Conservation (phyloP, 163 green algal species). For the Scenedesmus sp. region DNA sequence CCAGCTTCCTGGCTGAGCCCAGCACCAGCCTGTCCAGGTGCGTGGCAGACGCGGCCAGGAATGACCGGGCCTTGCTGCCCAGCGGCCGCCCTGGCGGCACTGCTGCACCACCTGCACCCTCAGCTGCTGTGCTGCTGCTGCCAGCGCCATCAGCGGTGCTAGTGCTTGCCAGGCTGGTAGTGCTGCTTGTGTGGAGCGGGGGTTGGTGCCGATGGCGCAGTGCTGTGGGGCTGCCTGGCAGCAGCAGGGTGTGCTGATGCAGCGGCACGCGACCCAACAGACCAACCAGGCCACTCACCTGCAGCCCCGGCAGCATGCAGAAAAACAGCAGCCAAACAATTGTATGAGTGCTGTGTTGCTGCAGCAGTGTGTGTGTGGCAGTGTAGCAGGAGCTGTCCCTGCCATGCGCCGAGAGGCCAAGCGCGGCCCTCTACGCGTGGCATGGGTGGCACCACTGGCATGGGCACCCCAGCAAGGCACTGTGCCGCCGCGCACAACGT, state of each 20-base stretch:
- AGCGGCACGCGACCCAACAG: conserved; percentile 42
- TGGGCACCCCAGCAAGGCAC: too few relatives aligned
- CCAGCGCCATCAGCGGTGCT: background rate
- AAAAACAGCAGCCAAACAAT: background rate
- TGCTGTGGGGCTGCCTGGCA: too few relatives aligned
- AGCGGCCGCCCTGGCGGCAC: background rate
- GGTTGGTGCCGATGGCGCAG: background rate
- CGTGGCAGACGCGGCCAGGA: conserved; percentile 28
- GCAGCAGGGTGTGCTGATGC: background rate
- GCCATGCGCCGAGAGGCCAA: too few relatives aligned
- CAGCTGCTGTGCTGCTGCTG: conserved; percentile 31
- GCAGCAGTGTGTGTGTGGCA: too few relatives aligned
- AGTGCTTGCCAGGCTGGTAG: conserved; percentile 4
- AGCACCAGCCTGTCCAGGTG: conserved; percentile 48
- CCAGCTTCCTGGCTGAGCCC: conserved; percentile 9
- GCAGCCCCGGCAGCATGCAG: conserved; percentile 10
- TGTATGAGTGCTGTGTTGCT: background rate
- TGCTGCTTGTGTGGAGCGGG: conserved; percentile 28
- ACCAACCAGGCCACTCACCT: conserved; percentile 50
- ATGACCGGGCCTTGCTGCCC: background rate
- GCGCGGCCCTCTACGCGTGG: too few relatives aligned
- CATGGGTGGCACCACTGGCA: too few relatives aligned
- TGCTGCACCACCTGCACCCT: background rate
- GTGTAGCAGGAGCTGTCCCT: too few relatives aligned
- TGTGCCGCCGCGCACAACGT: too few relatives aligned